Percentiles rank a stretch among this genome's conserved stretches.
Evolutionary conservation across 1,284 basidiomycete species (phyloP).

Genomic region (Tilletia walkeri): DNA sequence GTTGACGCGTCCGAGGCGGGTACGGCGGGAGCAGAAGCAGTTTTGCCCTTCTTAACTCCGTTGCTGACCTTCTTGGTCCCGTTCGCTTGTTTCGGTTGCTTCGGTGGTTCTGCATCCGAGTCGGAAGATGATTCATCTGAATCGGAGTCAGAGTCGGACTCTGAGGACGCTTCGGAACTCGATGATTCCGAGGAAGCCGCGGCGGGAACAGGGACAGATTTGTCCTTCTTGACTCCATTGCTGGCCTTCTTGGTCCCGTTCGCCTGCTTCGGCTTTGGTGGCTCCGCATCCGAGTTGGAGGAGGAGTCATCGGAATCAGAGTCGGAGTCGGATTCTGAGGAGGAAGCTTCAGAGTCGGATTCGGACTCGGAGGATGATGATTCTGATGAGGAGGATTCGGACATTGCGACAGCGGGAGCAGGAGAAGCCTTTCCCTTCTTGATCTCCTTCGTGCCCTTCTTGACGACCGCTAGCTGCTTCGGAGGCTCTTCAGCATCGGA

Average conservation of each 20-base stretch:
- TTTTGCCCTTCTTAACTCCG: no score
- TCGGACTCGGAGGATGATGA: background rate
- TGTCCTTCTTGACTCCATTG: conserved; percentile 18
- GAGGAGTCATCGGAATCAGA: conserved; percentile 24
- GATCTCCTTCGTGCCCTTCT: background rate
- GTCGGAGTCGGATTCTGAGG: conserved; percentile 29
- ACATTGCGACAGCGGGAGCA: no score
- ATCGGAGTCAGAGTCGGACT: background rate
- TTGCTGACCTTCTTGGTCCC: no score
- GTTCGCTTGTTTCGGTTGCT: background rate
- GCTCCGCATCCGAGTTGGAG: conserved; percentile 16
- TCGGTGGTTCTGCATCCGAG: conserved; percentile 29
- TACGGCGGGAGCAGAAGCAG: no score
- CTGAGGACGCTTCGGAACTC: conserved; percentile 25
- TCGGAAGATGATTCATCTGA: conserved; percentile 30
- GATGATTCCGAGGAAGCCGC: background rate
- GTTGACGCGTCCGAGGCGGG: conserved; percentile 28
- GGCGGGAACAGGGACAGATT: background rate
- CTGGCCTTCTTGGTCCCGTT: conserved; percentile 33
- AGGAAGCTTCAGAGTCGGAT: conserved; percentile 17
- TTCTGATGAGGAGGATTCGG: no score
- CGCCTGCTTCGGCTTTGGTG: background rate
- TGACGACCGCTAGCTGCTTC: background rate
- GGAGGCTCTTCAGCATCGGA: background rate
- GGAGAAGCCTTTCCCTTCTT: no score